These are phyloP conservation scores for Luffa acutangula DNA, from an alignment of 306 rosid species.

Conservation along the genomic window DNA sequence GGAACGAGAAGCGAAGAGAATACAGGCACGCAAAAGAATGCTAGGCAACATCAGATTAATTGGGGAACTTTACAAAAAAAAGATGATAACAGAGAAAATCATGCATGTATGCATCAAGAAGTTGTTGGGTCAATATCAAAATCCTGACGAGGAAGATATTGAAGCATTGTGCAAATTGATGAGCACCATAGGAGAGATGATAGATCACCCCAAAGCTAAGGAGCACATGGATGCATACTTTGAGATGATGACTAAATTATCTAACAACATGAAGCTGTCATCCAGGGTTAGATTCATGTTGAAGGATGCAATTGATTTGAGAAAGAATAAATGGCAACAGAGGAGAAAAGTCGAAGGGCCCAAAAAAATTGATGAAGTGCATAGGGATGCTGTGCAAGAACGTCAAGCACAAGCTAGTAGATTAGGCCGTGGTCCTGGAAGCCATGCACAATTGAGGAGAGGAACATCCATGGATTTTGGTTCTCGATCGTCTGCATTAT, in stretches of 20 bases:
- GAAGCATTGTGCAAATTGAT: conserved; percentile 91
- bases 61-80: conserved; percentile 88
- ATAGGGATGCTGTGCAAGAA: conserved; percentile 91
- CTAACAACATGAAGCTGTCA: conserved; percentile 72
- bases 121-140: conserved; percentile 61
- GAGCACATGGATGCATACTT: conserved; percentile 80
- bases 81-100: conserved; percentile 91
- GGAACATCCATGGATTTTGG: conserved; percentile 44
- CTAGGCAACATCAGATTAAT: conserved; percentile 90
- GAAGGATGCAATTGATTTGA: conserved; percentile 73
- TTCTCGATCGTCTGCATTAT: conserved; percentile 38
- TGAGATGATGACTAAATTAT: conserved; percentile 46
- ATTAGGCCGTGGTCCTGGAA: conserved; percentile 55
- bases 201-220: conserved; percentile 87
- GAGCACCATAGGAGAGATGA: conserved; percentile 95
- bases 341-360: conserved; percentile 97
- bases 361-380: conserved; percentile 89
- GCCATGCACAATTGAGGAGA: conserved; percentile 49
- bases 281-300: conserved; percentile 95
- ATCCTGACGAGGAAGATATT: conserved; percentile 89
- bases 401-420: conserved; percentile 83
- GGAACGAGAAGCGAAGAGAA: conserved; percentile 69
- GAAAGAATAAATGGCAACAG: conserved; percentile 88
- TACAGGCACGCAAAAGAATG: conserved; percentile 85
- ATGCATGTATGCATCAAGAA: conserved; percentile 83